phyloP scores from a whole-genome alignment of 441 rosid species.

The Adansonia gregorii region DNA sequence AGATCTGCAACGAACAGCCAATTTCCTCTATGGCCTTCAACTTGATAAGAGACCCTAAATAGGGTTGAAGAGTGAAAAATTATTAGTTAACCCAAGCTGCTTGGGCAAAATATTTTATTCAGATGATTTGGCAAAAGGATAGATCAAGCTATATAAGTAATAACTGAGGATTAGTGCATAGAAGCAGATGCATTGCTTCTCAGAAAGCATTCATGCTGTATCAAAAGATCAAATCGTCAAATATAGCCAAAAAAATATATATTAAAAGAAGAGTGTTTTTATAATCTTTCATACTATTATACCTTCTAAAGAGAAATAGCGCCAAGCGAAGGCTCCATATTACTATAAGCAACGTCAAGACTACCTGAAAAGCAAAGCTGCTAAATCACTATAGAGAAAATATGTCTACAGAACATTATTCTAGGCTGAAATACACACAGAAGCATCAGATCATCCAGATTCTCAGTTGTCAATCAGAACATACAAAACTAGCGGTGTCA shows the following conservation, averaged over 20 bases:
- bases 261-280: background rate
- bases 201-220: background rate
- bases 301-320: conserved; percentile 84
- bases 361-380: conserved; percentile 50
- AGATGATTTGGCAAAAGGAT: background rate
- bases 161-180: background rate
- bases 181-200: background rate
- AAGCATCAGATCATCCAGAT: conserved; percentile 7
- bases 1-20: background rate
- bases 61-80: background rate
- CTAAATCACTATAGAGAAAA: conserved; percentile 22
- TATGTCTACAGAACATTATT: conserved; percentile 6
- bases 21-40: background rate
- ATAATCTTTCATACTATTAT: conserved; percentile 20
- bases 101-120: background rate
- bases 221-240: background rate
- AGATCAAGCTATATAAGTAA: background rate
- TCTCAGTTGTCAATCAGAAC: background rate
- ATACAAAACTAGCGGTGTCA: background rate
- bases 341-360: conserved; percentile 66
- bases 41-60: background rate
- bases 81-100: background rate
- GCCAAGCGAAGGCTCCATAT: conserved; percentile 88
- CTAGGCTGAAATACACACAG: conserved; percentile 13
- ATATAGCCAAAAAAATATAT: background rate